Evolutionary conservation across 2,329 filamentous ascomycete genomes (phyloP), one percentile per base, ranked within the genome.

Genomic region (Raffaelea ambrosiae): DNA sequence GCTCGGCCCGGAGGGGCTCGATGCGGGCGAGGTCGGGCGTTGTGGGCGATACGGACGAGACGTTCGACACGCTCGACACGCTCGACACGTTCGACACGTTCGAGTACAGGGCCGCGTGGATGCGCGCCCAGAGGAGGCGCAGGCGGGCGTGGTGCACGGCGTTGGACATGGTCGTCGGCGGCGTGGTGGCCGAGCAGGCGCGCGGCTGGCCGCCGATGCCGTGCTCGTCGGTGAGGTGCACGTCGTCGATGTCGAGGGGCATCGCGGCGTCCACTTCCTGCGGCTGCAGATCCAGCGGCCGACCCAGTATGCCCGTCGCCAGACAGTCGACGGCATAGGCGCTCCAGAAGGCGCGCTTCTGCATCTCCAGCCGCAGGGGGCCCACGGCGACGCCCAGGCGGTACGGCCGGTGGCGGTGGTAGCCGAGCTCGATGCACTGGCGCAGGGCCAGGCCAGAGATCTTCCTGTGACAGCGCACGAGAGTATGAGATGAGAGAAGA

Each of bases 341-440:
- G 35, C 48, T 45, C 58, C 59, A 61, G 42, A 61, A 61, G 2
- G 47, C 51, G 35, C 59, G 48, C 46, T 58, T 59, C 21, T 50
- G 50, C 46, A 61, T 47, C 43, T 61, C 54, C 16, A 46, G 26
- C 9, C 49, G 51, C 3, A 59, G 44, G 4, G 46, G n/a, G 9
- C 20, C 7, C 10, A 21, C 39, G 39, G 21, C 39, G 36, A 8
- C 8, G 36, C 4, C 18, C 9, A 33, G 36, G 8, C 9, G 18
- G 3, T 8, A 39, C 40, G 40, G 5, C 21, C n/a, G 8, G 18
- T 18, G 19, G 1, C 61, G 54, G 48, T 64, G 62, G 38, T 63
- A 62, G 3, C 61, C 62, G 5, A 64, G 53, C 21, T 64, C 59
- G 22, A 61, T 57, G 45, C 61, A 64, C 36, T 62, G 61, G 8